Conservation (phyloP, 306 rosid genomes). For the Cucumis cinereus region DNA sequence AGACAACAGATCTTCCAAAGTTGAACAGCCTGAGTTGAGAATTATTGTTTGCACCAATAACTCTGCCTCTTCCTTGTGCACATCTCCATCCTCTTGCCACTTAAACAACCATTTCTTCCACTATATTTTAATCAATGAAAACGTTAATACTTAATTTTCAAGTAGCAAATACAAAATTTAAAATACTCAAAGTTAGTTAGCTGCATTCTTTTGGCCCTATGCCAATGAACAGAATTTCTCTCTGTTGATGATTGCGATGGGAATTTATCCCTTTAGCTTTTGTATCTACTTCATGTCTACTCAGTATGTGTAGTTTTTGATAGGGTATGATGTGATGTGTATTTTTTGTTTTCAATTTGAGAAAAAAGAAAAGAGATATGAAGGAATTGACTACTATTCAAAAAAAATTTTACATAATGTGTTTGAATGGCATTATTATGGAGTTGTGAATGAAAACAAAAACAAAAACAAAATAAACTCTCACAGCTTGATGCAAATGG, state of each 20-base stretch:
- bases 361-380: not conserved
- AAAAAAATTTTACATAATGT: not conserved
- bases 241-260: not conserved
- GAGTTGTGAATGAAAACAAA: not conserved
- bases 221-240: not conserved
- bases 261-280: not conserved
- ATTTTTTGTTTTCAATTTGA: not conserved
- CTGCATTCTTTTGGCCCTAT: not conserved
- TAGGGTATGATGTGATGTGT: not conserved
- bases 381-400: not conserved
- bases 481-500: conserved; percentile 44
- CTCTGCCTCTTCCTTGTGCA: conserved; percentile 46
- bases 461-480: conserved; percentile 11
- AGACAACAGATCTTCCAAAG: conserved; percentile 24
- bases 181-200: not conserved
- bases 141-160: not conserved
- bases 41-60: conserved; percentile 55
- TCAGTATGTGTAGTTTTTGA: not conserved
- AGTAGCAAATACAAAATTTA: not conserved
- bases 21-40: conserved; percentile 37
- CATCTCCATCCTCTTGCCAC: conserved; percentile 57
- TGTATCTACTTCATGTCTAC: not conserved
- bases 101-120: conserved; percentile 73
- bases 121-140: conserved; percentile 15
- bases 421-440: not conserved